Base-by-base conservation (phyloP, 768 basidiomycete genomes). In the Galerina marginata region DNA sequence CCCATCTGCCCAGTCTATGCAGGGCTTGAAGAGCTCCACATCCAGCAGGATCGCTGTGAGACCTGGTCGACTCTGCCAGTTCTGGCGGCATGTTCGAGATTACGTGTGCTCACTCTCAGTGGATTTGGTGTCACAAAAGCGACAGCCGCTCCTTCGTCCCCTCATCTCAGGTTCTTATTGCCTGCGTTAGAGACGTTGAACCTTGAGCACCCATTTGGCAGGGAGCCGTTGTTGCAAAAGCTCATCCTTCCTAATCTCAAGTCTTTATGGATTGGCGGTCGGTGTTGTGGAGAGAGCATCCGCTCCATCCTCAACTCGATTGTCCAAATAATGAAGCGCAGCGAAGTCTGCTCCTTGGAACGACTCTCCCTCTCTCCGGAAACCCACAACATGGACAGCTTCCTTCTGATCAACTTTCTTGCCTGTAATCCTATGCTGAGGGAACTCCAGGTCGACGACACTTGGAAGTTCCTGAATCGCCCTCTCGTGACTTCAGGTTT, bases 161-260 rank as follows among this genome's bases (percentile, higher is more conserved):
- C 44, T 9, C 10, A 53, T n/a, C 14, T 20, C 20, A 20, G 42
- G 6, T 9, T 67, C 14, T 29, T 37, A 11, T 51, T 67, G 42
- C 53, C 66, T 10, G 36, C 58, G 29, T 44, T 67, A 45, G 56
- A 59, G 37, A 59, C 56, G 14, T 48, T 67, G 14, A 64, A 58
- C 53, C 44, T 67, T 36, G 66, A 64, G 42, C 63, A 67, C 49
- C 66, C 66, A 12, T 29, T 40, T 4, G 63, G 63, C 9, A 48
- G 66, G 38, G 54, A 63, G 23, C 15, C 16, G 12, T 56, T 67
- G 4, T 16, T 67, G 10, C 49, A 59, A 10, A 48, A 44, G 51
- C 49, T 67, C 15, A 33, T 14, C 6, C 55, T 64, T 20, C 66
- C 66, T 39, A 60, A 56, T 14, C 59, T 67, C 44, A 56, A 42